Evolutionary conservation across 2,329 filamentous ascomycete species (phyloP), one percentile per base, ranked within the genome.

Genomic region (Stagonosporopsis chrysanthemi): DNA sequence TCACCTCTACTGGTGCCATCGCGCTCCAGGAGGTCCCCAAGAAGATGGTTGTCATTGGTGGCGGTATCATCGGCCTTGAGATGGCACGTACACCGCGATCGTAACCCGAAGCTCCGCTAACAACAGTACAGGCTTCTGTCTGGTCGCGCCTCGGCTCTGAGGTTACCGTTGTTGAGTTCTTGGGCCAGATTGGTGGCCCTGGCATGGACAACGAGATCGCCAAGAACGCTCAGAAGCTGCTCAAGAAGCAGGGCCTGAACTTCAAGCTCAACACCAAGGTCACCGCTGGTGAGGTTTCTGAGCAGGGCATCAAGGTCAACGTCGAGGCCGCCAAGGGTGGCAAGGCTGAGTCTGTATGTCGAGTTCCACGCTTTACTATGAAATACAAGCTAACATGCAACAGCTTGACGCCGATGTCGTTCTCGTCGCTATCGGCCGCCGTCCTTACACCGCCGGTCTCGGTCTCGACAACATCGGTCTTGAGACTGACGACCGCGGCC

Each of bases 181-280:
- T 99, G 55, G 87, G 89, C 72, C 93, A 97, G 83, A 98, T 99
- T 67, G 95, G 95, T 79, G 95, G 95, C 56, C 95, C 95, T 45
- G 95, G 95, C 70, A 99, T 99, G 95, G 95, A 99, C 76, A 79
- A 85, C 44, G 95, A 99, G 78, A 91, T 98, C 72, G 86, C 93
- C 74, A 99, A 98, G 84, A 83, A 87, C 72, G 84, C 90, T 40
- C 93, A 97, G 79, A 98, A 97, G 86, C 88, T 96, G 62, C 86
- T 99, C 65, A 87, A 87, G 77, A 98, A 97, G 86, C 95, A 99
- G 83, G 95, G 94, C 60, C 90, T 99, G 77, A 95, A 97, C 75
- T 99, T 99, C 86, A 97, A 96, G 88, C 88, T 96, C 68, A 90
- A 91, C 83, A 98, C 95, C 74, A 99, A 99, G 86, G 95, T 99